A percentile compares a stretch with the other conserved stretches of the same genome.
phyloP scores from a whole-genome alignment of 148 eudicot species.

The Amaranthus palmeri region DNA sequence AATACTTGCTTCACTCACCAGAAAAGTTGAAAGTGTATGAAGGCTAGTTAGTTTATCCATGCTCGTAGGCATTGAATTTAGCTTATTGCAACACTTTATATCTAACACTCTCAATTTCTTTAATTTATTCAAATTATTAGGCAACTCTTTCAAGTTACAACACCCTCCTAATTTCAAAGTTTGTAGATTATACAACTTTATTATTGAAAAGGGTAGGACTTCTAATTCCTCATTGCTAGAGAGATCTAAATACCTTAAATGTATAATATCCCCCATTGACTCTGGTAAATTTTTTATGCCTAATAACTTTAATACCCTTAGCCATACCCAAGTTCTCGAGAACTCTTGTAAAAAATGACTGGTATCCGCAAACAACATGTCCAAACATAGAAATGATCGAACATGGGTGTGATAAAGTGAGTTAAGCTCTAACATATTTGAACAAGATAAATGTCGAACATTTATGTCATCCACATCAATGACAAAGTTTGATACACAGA shows the following conservation, averaged over 20 bases:
- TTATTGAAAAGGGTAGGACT: background rate
- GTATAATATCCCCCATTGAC: background rate
- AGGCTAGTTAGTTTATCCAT: no score
- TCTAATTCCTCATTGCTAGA: background rate
- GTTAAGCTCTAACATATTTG: background rate
- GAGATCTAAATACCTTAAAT: background rate
- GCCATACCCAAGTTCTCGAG: background rate
- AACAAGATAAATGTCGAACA: background rate
- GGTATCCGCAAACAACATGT: no score
- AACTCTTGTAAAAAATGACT: background rate
- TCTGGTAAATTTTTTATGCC: background rate
- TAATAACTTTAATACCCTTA: background rate
- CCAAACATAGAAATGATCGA: background rate
- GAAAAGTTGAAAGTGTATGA: no score
- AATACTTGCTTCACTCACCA: no score
- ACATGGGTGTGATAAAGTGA: background rate
- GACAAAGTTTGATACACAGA: background rate
- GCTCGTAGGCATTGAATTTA: no score
- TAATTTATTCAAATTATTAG: background rate
- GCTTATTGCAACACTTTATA: no score
- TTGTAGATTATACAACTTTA: background rate
- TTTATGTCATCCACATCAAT: background rate
- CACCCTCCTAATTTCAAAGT: background rate
- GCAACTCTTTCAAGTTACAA: background rate
- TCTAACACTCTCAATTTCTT: background rate